Evolutionary conservation across 352 stramenopile species (phyloP).

Genomic region (Globisporangium nodosum): DNA sequence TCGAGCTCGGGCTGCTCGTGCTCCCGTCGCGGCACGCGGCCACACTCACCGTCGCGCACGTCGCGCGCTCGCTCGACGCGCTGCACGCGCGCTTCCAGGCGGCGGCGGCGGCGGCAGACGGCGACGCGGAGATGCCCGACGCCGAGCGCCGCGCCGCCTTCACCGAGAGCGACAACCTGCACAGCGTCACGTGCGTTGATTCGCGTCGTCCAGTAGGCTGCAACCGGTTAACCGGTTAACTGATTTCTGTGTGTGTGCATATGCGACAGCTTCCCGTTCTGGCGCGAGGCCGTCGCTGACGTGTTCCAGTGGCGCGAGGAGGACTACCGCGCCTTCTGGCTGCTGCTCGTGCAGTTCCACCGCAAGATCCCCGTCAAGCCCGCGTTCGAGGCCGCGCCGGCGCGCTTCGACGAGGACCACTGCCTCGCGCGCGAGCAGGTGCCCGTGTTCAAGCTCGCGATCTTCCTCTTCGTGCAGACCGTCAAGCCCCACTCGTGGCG

Average conservation of each 20-base stretch:
- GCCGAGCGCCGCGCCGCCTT: conserved; percentile 14
- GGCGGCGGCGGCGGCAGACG: conserved; percentile 5
- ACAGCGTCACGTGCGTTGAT: conserved; percentile 20
- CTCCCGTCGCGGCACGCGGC: conserved; percentile 65
- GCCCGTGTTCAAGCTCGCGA: conserved; percentile 70
- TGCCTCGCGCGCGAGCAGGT: conserved; percentile 46
- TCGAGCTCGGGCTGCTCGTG: conserved; percentile 75
- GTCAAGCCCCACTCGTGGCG: conserved; percentile 74
- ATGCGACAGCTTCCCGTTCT: conserved; percentile 37
- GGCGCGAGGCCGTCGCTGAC: conserved; percentile 49
- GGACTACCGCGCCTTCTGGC: conserved; percentile 79
- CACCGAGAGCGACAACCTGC: conserved; percentile 61
- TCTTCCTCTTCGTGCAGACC: conserved; percentile 78
- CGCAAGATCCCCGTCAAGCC: conserved; percentile 49
- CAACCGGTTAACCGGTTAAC: background rate
- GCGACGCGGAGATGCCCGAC: conserved; percentile 37
- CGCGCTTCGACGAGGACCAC: conserved; percentile 47
- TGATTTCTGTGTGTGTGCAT: background rate
- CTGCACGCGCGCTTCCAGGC: conserved; percentile 43
- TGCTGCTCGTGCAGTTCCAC: conserved; percentile 74
- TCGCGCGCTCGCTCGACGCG: conserved; percentile 52
- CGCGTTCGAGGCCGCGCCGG: conserved; percentile 9
- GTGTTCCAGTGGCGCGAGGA: conserved; percentile 79
- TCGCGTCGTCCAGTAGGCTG: background rate
- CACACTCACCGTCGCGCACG: conserved; percentile 56